Evolutionary conservation across 2,329 filamentous ascomycete species (phyloP), one percentile per base, ranked within the genome.

Genomic region (Fusarium coicis): DNA sequence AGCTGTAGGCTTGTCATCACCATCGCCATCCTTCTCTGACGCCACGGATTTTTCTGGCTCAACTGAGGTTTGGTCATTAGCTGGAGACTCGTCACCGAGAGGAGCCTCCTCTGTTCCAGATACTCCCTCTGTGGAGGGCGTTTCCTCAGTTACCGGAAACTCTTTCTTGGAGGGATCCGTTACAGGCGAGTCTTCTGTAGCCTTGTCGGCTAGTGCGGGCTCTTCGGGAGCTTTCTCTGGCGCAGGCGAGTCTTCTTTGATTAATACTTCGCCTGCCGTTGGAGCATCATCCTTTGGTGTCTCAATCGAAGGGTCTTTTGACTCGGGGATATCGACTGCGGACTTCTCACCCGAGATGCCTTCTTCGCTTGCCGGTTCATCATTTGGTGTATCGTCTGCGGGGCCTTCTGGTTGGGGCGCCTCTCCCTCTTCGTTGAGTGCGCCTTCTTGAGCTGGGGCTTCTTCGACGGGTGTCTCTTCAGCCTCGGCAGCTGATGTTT

Each of bases 1-100:
- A 52, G 42, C 58, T 66, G 52, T 39, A 42, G 57, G 49, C 28
- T 72, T 72, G 18, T 75, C 67, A 59, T 52, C 63, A 37, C 52
- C 71, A 49, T 57, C 59, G 14, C 56, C 63, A n/a, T 55, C 59
- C 42, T 74, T 72, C n/a, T 26, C 56, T 14, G 60, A 16, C 16
- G 23, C 15, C n/a, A 59, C 58, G 15, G 37, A n/a, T 26, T 19
- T 43, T 47, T 68, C 58, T 18, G 46, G 36, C n/a, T 62, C 64
- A n/a, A 23, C 34, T 36, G 40, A 32, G 32, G 56, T 49, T 42
- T 43, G 63, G 19, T 57, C 68, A 23, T 40, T 37, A 8, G 30
- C 23, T 23, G 30, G 21, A 57, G 59, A 15, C 44, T 66, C 65
- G 47, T 65, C 58, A 36, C 28, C 30, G 11, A 28, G 28, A n/a